phyloP scores from a whole-genome alignment of 2,329 filamentous ascomycete species.

The Cladosporium austrohemisphaericum region DNA sequence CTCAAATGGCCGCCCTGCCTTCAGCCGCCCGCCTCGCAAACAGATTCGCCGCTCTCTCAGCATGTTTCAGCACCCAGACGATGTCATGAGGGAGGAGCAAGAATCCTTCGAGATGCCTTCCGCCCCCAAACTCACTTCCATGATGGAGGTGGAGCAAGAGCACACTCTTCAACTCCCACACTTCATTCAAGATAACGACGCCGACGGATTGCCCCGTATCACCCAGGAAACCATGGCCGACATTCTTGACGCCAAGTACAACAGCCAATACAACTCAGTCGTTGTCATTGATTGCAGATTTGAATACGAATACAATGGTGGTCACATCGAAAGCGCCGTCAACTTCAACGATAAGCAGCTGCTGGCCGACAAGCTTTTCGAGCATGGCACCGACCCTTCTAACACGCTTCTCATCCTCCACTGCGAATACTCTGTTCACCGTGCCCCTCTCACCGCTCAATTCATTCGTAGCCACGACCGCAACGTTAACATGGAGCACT shows the following conservation, averaged over 20 bases:
- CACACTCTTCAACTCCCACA: constrained; percentile 75
- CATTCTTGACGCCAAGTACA: constrained; percentile 82
- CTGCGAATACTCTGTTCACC: constrained; percentile 97
- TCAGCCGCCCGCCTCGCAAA: constrained; percentile 71
- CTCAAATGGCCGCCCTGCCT: constrained; percentile 56
- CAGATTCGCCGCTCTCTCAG: constrained; percentile 88
- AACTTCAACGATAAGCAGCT: constrained; percentile 97
- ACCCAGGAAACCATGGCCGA: constrained; percentile 74
- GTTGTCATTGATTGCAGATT: constrained; percentile 95
- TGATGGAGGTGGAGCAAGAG: constrained; percentile 78
- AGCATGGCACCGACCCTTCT: constrained; percentile 55
- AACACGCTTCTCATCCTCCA: constrained; percentile 86
- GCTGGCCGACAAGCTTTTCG: constrained; percentile 74
- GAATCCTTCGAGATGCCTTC: constrained; percentile 52
- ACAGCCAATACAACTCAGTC: constrained; percentile 70
- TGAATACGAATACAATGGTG: constrained; percentile 97
- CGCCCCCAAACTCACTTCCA: constrained; percentile 57
- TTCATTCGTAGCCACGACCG: constrained; percentile 88
- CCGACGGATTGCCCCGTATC: constrained; percentile 85
- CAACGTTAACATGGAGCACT: constrained; percentile 75
- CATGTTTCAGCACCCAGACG: constrained; percentile 93
- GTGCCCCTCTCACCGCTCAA: constrained; percentile 93
- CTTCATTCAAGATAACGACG: constrained; percentile 73
- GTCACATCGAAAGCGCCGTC: constrained; percentile 87
- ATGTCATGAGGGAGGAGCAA: constrained; percentile 77